phyloP scores from a whole-genome alignment of 805 yeast genomes.

The Candida parachauliodes region DNA sequence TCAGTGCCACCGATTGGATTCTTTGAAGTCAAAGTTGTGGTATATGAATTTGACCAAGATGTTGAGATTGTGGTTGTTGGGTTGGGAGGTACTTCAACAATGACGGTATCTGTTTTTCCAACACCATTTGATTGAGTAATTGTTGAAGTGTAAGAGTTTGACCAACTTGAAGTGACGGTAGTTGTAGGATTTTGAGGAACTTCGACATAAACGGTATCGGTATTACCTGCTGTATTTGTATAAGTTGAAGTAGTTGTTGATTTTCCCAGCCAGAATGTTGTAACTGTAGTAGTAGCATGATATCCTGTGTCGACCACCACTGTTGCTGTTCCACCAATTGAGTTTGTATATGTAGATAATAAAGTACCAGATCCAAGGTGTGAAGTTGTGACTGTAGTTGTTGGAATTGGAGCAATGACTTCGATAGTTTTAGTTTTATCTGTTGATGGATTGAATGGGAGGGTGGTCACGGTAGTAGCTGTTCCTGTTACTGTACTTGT shows the following conservation, averaged over 20 bases:
- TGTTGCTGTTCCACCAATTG: conserved; percentile 17
- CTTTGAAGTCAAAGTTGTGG: neutral
- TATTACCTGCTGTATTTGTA: conserved; percentile 9
- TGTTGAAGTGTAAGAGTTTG: conserved; percentile 11
- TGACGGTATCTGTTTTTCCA: conserved; percentile 9
- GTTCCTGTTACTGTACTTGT: conserved; percentile 20
- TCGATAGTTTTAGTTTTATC: conserved; percentile 20
- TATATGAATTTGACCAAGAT: neutral
- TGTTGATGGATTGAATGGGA: conserved; percentile 13
- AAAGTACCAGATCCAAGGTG: conserved; percentile 12
- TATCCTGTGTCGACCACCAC: conserved; percentile 13
- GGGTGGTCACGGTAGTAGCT: conserved; percentile 17
- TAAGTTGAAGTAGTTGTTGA: conserved; percentile 12
- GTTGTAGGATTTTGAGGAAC: conserved; percentile 12
- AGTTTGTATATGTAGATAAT: conserved; percentile 14
- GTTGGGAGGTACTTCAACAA: conserved; percentile 11
- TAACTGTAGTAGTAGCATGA: conserved; percentile 8
- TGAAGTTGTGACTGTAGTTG: conserved; percentile 15
- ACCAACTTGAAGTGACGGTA: conserved; percentile 10
- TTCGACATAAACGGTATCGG: conserved; percentile 9
- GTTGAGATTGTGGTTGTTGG: conserved; percentile 10
- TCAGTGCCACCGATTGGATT: conserved; percentile 5
- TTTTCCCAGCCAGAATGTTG: conserved; percentile 10
- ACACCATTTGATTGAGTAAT: conserved; percentile 9
- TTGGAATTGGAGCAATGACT: conserved; percentile 18